A percentile compares a stretch with the other conserved stretches of the same genome.
Conservation (phyloP, 2,329 filamentous ascomycete species). For the Karstenula rhodostoma region DNA sequence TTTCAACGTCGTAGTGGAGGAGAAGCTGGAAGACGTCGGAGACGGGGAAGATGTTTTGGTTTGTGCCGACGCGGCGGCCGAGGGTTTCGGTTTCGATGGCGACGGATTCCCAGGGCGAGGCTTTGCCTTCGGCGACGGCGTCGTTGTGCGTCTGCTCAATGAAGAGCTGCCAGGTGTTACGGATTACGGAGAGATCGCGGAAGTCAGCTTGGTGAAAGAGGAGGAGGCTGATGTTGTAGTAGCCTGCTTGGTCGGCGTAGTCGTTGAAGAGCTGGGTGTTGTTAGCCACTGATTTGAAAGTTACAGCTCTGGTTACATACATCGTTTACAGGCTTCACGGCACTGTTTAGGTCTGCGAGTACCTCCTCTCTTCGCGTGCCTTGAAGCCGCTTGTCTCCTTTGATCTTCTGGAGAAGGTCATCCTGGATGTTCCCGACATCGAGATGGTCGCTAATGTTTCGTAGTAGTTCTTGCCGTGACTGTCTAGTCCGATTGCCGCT, state of each 20-base stretch:
- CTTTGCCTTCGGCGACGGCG: constrained; percentile 57
- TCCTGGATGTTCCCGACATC: constrained; percentile 96
- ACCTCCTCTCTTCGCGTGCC: constrained; percentile 71
- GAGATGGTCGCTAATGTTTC: constrained; percentile 83
- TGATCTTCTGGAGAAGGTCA: constrained; percentile 82
- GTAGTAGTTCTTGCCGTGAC: constrained; percentile 82
- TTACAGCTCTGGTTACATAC: constrained; percentile 60
- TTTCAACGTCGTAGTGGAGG: constrained; percentile 55
- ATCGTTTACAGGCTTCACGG: constrained; percentile 76
- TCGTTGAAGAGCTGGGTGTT: constrained; percentile 80
- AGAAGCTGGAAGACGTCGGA: constrained; percentile 48
- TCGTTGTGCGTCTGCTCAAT: constrained; percentile 70
- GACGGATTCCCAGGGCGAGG: constrained; percentile 74
- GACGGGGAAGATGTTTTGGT: constrained; percentile 65
- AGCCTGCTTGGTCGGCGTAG: constrained; percentile 88
- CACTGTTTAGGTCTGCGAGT: constrained; percentile 74
- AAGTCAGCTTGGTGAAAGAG: constrained; percentile 94
- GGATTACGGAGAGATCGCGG: constrained; percentile 84
- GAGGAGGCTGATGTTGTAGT: constrained; percentile 90
- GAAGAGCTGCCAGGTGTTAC: constrained; percentile 82
- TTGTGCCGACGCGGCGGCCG: constrained; percentile 63
- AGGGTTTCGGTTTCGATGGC: constrained; percentile 66
- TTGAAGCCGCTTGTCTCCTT: constrained; percentile 73
- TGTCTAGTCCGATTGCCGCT: constrained; percentile 63
- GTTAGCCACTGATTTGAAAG: not conserved